Evolutionary conservation across 768 basidiomycete genomes (phyloP).

Genomic region (Termitomyces sp.): DNA sequence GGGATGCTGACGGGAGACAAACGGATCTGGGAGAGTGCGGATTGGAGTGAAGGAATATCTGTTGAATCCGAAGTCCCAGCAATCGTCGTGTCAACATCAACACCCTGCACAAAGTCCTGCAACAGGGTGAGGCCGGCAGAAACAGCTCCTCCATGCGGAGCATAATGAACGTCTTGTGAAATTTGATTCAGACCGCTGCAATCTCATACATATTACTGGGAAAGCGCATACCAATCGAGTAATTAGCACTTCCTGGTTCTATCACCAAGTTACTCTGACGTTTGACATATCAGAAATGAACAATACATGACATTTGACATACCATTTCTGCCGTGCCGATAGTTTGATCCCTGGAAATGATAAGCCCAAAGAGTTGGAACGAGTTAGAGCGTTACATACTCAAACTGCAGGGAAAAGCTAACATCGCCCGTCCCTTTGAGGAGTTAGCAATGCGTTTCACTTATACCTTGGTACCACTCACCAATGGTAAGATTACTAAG

Average conservation of each 20-base stretch:
- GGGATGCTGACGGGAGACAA: conserved; percentile 61
- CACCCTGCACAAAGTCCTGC: conserved; percentile 65
- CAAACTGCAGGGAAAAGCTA: conserved; percentile 51
- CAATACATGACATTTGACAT: conserved; percentile 7
- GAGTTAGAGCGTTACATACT: conserved; percentile 26
- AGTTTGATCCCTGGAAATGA: conserved; percentile 32
- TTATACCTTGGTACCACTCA: conserved; percentile 10
- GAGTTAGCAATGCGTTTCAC: conserved; percentile 20
- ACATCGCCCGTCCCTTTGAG: conserved; percentile 56
- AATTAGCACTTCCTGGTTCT: conserved; percentile 48
- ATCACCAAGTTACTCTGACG: conserved; percentile 48
- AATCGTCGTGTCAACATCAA: conserved; percentile 50
- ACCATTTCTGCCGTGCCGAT: conserved; percentile 60
- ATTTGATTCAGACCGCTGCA: not conserved
- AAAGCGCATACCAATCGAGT: conserved; percentile 46
- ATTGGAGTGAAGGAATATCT: conserved; percentile 52
- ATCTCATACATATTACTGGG: not conserved
- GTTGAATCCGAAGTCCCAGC: conserved; percentile 51
- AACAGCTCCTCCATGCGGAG: conserved; percentile 48
- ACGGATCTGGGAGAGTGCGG: conserved; percentile 53
- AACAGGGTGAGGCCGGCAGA: conserved; percentile 50
- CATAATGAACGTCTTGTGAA: conserved; percentile 51
- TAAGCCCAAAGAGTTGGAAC: not conserved
- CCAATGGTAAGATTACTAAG: conserved; percentile 39
- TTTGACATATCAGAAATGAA: conserved; percentile 1